Base-by-base conservation (phyloP, 805 yeast genomes). In the Metschnikowia santaceciliae region DNA sequence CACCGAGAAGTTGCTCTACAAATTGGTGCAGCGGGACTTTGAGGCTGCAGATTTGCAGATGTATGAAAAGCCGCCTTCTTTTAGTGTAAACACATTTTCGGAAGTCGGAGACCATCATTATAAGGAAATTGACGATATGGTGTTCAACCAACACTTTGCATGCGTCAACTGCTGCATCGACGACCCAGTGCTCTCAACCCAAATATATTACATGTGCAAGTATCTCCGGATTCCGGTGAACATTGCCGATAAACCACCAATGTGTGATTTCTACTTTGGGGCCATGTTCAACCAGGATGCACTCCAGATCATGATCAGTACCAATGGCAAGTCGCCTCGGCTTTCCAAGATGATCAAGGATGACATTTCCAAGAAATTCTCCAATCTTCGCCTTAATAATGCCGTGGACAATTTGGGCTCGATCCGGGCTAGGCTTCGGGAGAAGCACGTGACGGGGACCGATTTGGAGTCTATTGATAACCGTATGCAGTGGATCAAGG, bases 221-320 rank as follows among this genome's bases (percentile, higher is more conserved):
- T 58, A 65, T 46, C 58, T 72, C 41, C 68, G 81, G 51, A 56
- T 89, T 64, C 80, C 81, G 23, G 89, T 86, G 22, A 88, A 88
- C 61, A 84, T 88, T 37, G 96, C 96, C 1, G 96, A 88, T 64
- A 86, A 86, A 54, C 95, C 96, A 2, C 78, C 79, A n/a, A 70
- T 81, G 53, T 88, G 96, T 70, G 96, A 88, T 66, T 88, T 87
- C 66, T 88, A 87, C 69, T 88, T 88, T 65, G 96, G 96, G 1
- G 80, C 91, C 22, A 82, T 85, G 71, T 82, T 80, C 64, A 76
- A 87, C 60, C 80, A 79, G 55, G 94, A 91, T 14, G 80, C 83
- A 14, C 69, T 88, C 46, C 94, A 88, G 62, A 76, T 88, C 36
- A 84, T 88, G 91, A 85, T 88, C 13, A 81, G 89, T 37, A 87